Base-by-base conservation (phyloP, 768 basidiomycete genomes). In the Pleurotus sapidus region DNA sequence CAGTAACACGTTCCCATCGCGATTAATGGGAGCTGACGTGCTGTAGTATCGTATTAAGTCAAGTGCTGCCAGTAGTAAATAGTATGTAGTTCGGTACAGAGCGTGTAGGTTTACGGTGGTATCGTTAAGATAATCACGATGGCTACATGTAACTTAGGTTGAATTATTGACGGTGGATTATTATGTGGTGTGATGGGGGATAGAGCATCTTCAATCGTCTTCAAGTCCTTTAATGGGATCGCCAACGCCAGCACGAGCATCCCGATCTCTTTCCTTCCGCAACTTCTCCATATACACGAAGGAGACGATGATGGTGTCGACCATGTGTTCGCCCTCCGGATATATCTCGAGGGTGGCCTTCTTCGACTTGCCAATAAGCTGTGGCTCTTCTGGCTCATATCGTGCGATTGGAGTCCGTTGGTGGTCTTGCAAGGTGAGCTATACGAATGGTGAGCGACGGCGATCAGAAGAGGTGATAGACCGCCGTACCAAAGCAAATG, bases 221-320 rank as follows among this genome's bases (percentile, higher is more conserved):
- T 54, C 51, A 1, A 54, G 34, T 12, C 51, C 51, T 2, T 40
- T 24, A 9, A 54, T 37, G 4, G 51, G 51, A n/a, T 54, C 51
- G n/a, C 51, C 51, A 9, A 54, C 51, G 15, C 51, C 51, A 24
- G 51, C 51, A n/a, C 51, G 51, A 20, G 51, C 51, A 25, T 54
- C 51, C 37, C 51, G 51, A 18, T 54, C 51, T 42, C 51, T 54
- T 17, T 67, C 67, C 46, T 63, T 57, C 15, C 69, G 67, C 20
- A 72, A 18, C 42, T 67, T 68, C 53, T 70, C 67, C 49, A 69
- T 57, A 46, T 72, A 72, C 6, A 71, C 60, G 49, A 71, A 72
- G 5, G 71, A 72, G 30, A 73, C 40, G 1, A 72, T 38, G 37
- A 73, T 70, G 12, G 63, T 55, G 57, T 74, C 70, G 2, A 68